Percentiles rank a stretch among this genome's conserved stretches.
These are phyloP conservation scores for Trapa bicornis DNA, from an alignment of 345 rosid species.

Conservation along the genomic window DNA sequence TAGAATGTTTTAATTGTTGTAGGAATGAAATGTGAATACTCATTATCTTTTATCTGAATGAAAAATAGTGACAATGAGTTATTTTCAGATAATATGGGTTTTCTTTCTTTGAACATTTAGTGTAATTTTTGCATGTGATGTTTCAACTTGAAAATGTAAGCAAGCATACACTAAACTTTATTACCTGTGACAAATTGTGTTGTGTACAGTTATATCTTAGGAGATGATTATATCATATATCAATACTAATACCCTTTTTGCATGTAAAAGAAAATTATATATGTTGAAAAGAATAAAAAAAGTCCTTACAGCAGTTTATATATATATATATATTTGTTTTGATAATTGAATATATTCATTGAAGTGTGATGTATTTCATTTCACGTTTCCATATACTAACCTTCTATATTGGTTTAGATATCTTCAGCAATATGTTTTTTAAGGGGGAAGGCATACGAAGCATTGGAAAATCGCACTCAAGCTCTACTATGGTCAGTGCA, in stretches of 20 bases:
- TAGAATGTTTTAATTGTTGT: not conserved
- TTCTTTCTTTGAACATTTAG: not conserved
- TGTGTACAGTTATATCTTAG: not conserved
- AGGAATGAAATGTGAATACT: not conserved
- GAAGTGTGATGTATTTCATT: not conserved
- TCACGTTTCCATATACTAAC: not conserved
- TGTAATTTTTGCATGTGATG: not conserved
- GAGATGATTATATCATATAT: not conserved
- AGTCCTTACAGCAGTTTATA: not conserved
- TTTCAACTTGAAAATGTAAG: not conserved
- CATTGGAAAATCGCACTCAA: constrained; percentile 76
- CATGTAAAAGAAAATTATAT: not conserved
- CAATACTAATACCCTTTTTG: not conserved
- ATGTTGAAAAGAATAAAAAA: not conserved
- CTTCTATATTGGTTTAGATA: constrained; percentile 32
- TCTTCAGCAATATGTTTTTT: constrained; percentile 88
- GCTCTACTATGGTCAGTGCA: constrained; percentile 70
- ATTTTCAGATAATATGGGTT: not conserved
- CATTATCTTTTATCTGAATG: not conserved
- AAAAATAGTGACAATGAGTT: not conserved
- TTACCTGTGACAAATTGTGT: not conserved
- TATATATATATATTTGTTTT: not conserved
- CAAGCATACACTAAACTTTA: not conserved
- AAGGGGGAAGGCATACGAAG: constrained; percentile 89
- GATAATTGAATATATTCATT: not conserved